Conservation (phyloP, 2,329 filamentous ascomycete genomes). For the Aspergillus phoenicis region DNA sequence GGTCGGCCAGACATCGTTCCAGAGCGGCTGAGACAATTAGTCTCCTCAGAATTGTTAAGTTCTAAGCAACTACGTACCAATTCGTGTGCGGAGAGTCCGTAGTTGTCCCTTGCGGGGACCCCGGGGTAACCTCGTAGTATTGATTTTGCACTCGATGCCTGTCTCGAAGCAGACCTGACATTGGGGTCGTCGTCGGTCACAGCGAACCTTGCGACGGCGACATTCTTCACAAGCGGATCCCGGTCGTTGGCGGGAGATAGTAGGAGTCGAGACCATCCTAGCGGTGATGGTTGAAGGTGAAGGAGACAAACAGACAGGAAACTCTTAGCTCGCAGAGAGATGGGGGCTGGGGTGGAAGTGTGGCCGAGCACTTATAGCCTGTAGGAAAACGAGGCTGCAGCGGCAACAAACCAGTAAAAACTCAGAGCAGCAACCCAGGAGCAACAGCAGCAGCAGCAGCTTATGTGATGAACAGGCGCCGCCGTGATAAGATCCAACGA, state of each 20-base stretch:
- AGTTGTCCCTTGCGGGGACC: conserved; percentile 34
- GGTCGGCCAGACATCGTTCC: conserved; percentile 31
- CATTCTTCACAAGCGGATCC: conserved; percentile 36
- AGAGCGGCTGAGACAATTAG: conserved; percentile 25
- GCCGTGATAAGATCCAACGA: neutral
- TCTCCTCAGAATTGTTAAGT: neutral
- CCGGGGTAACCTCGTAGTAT: conserved; percentile 27
- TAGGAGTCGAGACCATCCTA: conserved; percentile 16
- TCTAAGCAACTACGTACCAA: conserved; percentile 23
- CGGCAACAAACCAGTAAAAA: too few species aligned
- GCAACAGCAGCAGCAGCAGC: neutral
- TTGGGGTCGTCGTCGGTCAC: conserved; percentile 30
- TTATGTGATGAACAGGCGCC: neutral
- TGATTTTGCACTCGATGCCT: conserved; percentile 32
- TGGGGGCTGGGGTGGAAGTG: neutral
- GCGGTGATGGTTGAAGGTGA: neutral
- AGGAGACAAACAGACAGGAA: neutral
- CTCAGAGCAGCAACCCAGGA: too few species aligned
- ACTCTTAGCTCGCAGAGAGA: neutral
- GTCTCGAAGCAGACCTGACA: conserved; percentile 33
- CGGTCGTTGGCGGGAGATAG: conserved; percentile 29
- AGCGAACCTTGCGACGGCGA: conserved; percentile 33
- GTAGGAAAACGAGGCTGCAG: too few species aligned
- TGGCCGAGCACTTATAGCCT: neutral
- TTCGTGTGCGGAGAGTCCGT: conserved; percentile 31